Evolutionary conservation across 2,329 filamentous ascomycete genomes (phyloP).

Genomic region (Fusarium austroafricanum): DNA sequence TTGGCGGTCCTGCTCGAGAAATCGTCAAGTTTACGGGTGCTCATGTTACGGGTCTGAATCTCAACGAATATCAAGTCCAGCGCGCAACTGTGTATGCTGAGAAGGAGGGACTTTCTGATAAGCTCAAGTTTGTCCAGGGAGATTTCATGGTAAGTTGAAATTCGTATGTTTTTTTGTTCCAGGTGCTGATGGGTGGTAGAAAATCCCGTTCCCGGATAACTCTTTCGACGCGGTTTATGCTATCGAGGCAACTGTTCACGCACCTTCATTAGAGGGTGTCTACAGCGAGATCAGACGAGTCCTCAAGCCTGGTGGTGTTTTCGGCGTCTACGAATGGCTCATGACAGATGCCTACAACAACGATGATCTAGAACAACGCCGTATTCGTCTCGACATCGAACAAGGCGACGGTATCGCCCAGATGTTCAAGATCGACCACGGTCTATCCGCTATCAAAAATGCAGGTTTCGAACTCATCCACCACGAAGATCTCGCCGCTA

Average conservation of each 20-base stretch:
- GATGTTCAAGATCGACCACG: slow-evolving; percentile 91
- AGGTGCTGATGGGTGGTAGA: slow-evolving; percentile 57
- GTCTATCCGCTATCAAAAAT: slow-evolving; percentile 81
- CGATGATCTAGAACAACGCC: slow-evolving; percentile 83
- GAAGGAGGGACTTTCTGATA: slow-evolving; percentile 80
- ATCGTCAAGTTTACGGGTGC: slow-evolving; percentile 92
- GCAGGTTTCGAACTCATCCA: slow-evolving; percentile 82
- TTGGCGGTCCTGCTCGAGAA: slow-evolving; percentile 92
- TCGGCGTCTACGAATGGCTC: slow-evolving; percentile 98
- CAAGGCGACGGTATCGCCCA: slow-evolving; percentile 96
- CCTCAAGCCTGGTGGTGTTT: slow-evolving; percentile 95
- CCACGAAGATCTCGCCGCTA: slow-evolving; percentile 67
- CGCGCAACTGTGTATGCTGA: slow-evolving; percentile 83
- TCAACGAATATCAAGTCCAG: slow-evolving; percentile 97
- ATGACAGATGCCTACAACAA: slow-evolving; percentile 98
- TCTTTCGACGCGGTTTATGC: slow-evolving; percentile 95
- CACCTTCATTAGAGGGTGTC: slow-evolving; percentile 88
- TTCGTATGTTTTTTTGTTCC: not conserved
- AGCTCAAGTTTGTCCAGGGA: slow-evolving; percentile 89
- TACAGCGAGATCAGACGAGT: slow-evolving; percentile 96
- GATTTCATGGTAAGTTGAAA: slow-evolving; percentile 82
- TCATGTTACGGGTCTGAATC: slow-evolving; percentile 90
- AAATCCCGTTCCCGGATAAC: slow-evolving; percentile 95
- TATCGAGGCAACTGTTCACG: slow-evolving; percentile 97
- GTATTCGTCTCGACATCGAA: slow-evolving; percentile 94